A percentile compares a stretch with the other conserved stretches of the same genome.
phyloP scores from a whole-genome alignment of 129 eudicot genomes.

The Centrapalus pauciflorus region DNA sequence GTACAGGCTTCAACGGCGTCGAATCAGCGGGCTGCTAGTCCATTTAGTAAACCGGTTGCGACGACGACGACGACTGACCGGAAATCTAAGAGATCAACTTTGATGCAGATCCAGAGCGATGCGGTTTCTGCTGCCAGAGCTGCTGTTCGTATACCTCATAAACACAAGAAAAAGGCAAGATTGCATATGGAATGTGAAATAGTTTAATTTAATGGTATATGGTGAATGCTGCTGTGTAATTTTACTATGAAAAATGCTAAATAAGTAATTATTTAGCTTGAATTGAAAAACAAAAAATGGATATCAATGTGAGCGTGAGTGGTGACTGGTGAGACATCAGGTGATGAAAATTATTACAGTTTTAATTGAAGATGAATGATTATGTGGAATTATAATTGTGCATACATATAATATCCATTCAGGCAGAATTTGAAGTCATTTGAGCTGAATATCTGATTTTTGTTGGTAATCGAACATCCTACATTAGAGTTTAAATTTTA shows the following conservation, averaged over 20 bases:
- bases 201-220: not conserved
- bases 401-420: not conserved
- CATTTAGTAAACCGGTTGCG: constrained; percentile 33
- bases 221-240: not conserved
- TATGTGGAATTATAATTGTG: not conserved
- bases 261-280: not conserved
- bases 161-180: constrained; percentile 49
- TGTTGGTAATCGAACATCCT: not conserved
- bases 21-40: constrained; percentile 34
- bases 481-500: not conserved
- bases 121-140: constrained; percentile 85
- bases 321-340: no score
- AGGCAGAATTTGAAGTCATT: not conserved
- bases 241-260: not conserved
- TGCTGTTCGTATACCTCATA: constrained; percentile 73
- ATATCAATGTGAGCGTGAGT: not conserved
- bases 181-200: not conserved
- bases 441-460: constrained; percentile 8
- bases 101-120: constrained; percentile 96
- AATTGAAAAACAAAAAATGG: not conserved
- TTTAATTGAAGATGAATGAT: not conserved
- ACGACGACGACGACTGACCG: constrained; percentile 47
- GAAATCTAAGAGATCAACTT: constrained; percentile 66
- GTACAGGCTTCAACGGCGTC: constrained; percentile 41
- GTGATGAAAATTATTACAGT: not conserved